These are phyloP conservation scores for Hypoxylon sp. DNA, from an alignment of 2,329 filamentous ascomycete species.

Conservation along the genomic window DNA sequence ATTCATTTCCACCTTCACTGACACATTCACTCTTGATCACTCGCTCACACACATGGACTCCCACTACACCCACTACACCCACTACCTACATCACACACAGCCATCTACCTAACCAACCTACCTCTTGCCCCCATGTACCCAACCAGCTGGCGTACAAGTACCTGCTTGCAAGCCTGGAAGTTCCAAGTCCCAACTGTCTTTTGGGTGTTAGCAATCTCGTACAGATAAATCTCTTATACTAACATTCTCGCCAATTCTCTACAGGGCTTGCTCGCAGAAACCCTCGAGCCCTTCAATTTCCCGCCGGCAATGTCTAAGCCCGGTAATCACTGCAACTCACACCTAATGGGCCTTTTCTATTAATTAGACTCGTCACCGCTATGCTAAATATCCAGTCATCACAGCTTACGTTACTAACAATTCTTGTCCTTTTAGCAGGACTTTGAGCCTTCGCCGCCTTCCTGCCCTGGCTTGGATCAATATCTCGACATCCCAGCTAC, in stretches of 20 bases:
- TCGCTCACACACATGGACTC: conserved; percentile 12
- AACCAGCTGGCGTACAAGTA: conserved; percentile 28
- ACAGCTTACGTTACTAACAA: conserved; percentile 53
- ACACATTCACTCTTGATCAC: conserved; percentile 31
- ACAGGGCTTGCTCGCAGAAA: conserved; percentile 45
- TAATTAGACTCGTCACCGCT: conserved; percentile 42
- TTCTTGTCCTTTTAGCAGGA: conserved; percentile 62
- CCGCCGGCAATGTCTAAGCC: conserved; percentile 51
- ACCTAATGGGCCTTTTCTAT: conserved; percentile 40
- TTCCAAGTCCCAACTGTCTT: conserved; percentile 26
- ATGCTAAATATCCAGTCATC: conserved; percentile 37
- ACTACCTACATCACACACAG: conserved; percentile 29
- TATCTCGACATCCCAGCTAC: conserved; percentile 68
- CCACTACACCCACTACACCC: conserved; percentile 31
- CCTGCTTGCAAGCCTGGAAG: conserved; percentile 22
- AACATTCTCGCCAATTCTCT: conserved; percentile 46
- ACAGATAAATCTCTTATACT: conserved; percentile 43
- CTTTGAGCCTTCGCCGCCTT: conserved; percentile 68
- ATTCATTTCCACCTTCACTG: conserved; percentile 44
- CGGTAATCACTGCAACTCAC: conserved; percentile 50
- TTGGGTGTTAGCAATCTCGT: conserved; percentile 30
- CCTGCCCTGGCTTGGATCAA: conserved; percentile 64
- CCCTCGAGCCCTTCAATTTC: conserved; percentile 45
- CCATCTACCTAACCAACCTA: conserved; percentile 19
- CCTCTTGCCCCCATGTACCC: conserved; percentile 29